Evolutionary conservation across 306 rosid species (phyloP).

Genomic region (Casuarina cunninghamiana): DNA sequence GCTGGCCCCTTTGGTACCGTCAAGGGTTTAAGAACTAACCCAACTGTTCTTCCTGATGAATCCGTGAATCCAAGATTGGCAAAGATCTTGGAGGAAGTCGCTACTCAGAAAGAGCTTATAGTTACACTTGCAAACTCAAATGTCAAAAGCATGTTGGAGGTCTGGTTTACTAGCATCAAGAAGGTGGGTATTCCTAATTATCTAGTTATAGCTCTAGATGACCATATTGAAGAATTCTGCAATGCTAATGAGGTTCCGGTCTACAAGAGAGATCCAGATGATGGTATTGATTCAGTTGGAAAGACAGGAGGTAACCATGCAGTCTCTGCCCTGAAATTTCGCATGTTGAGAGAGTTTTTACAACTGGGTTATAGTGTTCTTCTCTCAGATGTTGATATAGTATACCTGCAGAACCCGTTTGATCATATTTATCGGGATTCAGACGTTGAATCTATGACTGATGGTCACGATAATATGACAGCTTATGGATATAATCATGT

Average conservation of each 20-base stretch:
- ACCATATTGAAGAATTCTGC: constrained; percentile 62
- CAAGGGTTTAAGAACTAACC: constrained; percentile 79
- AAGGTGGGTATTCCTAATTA: constrained; percentile 72
- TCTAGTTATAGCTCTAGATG: constrained; percentile 75
- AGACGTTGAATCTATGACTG: constrained; percentile 89
- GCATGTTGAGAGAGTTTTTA: constrained; percentile 77
- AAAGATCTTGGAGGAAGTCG: constrained; percentile 61
- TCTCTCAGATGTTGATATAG: constrained; percentile 84
- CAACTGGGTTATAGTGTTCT: constrained; percentile 83
- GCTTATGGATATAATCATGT: constrained; percentile 90
- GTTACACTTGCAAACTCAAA: constrained; percentile 77
- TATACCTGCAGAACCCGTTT: constrained; percentile 86
- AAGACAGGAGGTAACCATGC: constrained; percentile 72
- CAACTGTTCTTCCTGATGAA: constrained; percentile 66
- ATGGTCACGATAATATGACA: constrained; percentile 79
- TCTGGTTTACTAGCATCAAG: constrained; percentile 73
- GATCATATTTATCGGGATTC: constrained; percentile 81
- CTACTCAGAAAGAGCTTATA: constrained; percentile 65
- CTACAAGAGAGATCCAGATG: constrained; percentile 79
- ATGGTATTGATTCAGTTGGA: constrained; percentile 59
- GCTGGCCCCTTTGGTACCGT: constrained; percentile 84
- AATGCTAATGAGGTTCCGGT: constrained; percentile 68
- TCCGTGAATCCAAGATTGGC: constrained; percentile 79
- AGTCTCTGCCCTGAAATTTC: constrained; percentile 80
- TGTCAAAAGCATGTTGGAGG: constrained; percentile 67